These are phyloP conservation scores for Melanomma pulvis-pyrius DNA, from an alignment of 495 filamentous ascomycete species.

Conservation along the genomic window DNA sequence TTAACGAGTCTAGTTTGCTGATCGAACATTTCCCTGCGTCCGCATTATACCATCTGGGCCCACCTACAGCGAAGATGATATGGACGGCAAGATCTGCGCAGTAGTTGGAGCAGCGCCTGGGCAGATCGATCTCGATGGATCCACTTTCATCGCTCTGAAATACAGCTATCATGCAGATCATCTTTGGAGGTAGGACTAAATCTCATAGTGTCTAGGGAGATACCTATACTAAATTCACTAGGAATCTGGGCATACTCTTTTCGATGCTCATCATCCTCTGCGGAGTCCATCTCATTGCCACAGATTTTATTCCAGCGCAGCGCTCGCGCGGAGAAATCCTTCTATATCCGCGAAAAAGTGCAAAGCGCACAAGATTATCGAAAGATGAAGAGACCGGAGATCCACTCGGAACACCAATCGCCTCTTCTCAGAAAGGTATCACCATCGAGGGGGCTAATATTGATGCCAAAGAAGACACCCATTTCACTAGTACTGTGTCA, in stretches of 20 bases:
- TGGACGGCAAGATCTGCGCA: conserved; percentile 5
- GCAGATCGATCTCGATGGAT: conserved; percentile 11
- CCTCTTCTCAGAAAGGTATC: background rate
- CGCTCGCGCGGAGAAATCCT: conserved; percentile 57
- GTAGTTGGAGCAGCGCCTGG: conserved; percentile 19
- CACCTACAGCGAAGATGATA: conserved; percentile 2
- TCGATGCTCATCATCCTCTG: conserved; percentile 10
- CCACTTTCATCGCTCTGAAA: conserved; percentile 7
- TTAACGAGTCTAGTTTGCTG: conserved; percentile 14
- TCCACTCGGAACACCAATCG: background rate
- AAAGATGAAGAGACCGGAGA: conserved; percentile 2
- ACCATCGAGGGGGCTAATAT: background rate
- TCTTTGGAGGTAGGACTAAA: conserved; percentile 27
- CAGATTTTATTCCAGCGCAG: conserved; percentile 55
- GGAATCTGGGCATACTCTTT: conserved; percentile 23
- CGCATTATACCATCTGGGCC: conserved; percentile 8
- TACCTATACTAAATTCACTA: background rate
- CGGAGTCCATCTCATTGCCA: conserved; percentile 51
- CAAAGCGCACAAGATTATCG: background rate
- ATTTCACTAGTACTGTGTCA: background rate
- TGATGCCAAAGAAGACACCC: background rate
- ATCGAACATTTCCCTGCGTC: conserved; percentile 20
- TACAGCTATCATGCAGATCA: conserved; percentile 9
- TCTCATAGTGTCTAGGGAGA: background rate
- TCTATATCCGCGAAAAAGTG: conserved; percentile 30